Percentiles rank a stretch among this genome's conserved stretches.
These are phyloP conservation scores for Pythium periplocum DNA, from an alignment of 352 stramenopile genomes.

Conservation along the genomic window DNA sequence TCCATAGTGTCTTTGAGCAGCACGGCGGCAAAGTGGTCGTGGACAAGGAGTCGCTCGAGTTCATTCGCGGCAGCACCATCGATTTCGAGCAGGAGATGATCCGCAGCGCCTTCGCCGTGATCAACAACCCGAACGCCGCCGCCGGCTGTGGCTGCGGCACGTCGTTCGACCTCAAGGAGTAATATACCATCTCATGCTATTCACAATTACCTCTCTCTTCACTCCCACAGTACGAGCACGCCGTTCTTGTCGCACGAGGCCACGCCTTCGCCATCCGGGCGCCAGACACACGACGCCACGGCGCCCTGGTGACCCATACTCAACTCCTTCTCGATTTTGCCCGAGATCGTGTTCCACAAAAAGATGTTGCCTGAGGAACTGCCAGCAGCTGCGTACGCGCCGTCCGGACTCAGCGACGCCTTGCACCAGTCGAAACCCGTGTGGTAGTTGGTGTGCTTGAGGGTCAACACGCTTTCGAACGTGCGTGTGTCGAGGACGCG, in stretches of 20 bases:
- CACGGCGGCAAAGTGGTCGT: slow-evolving; percentile 86
- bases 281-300: slow-evolving; percentile 75
- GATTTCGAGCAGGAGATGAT: slow-evolving; percentile 98
- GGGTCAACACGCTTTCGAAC: slow-evolving; percentile 37
- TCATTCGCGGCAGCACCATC: slow-evolving; percentile 91
- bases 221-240: slow-evolving; percentile 75
- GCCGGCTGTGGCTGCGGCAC: slow-evolving; percentile 95
- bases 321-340: slow-evolving; percentile 50
- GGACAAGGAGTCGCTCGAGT: slow-evolving; percentile 91
- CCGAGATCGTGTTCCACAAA: slow-evolving; percentile 54
- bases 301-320: slow-evolving; percentile 59
- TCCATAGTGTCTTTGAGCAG: slow-evolving; percentile 76
- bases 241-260: slow-evolving; percentile 84
- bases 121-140: slow-evolving; percentile 97
- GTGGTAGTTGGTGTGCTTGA: slow-evolving; percentile 50
- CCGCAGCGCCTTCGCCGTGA: slow-evolving; percentile 92
- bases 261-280: slow-evolving; percentile 49
- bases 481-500: slow-evolving; percentile 63
- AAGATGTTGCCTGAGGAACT: slow-evolving; percentile 48
- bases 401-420: slow-evolving; percentile 69
- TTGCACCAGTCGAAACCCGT: slow-evolving; percentile 80
- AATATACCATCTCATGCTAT: slow-evolving; percentile 3
- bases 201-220: slow-evolving; percentile 2
- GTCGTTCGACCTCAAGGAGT: slow-evolving; percentile 97
- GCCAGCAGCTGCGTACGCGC: slow-evolving; percentile 47